A percentile compares a stretch with the other conserved stretches of the same genome.
phyloP scores from a whole-genome alignment of 2,329 filamentous ascomycete genomes.

The Fusarium tupiense region DNA sequence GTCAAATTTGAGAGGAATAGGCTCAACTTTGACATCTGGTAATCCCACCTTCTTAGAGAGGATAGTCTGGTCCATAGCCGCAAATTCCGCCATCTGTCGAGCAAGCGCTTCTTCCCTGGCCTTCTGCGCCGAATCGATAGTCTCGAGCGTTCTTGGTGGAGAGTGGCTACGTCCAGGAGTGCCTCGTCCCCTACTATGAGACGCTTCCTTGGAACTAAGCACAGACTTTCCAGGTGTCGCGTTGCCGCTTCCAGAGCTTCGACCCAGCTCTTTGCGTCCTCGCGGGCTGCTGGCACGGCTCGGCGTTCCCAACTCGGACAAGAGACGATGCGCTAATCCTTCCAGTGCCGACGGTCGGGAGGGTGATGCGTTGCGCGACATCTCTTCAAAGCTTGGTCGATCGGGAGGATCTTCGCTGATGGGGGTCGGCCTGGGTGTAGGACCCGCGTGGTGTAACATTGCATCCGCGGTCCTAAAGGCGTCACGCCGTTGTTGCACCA shows the following conservation, averaged over 20 bases:
- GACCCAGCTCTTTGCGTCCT: slow-evolving; percentile 58
- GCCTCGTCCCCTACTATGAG: slow-evolving; percentile 49
- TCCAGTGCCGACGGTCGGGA: slow-evolving; percentile 65
- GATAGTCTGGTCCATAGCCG: slow-evolving; percentile 72
- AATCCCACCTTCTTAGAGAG: slow-evolving; percentile 64
- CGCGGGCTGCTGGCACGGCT: slow-evolving; percentile 61
- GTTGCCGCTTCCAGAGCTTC: slow-evolving; percentile 45
- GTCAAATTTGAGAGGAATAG: slow-evolving; percentile 60
- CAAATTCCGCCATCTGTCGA: slow-evolving; percentile 68
- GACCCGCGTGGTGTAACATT: slow-evolving; percentile 51
- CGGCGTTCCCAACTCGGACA: slow-evolving; percentile 67
- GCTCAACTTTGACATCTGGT: slow-evolving; percentile 52
- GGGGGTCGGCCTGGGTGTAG: slow-evolving; percentile 44
- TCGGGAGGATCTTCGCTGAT: slow-evolving; percentile 51
- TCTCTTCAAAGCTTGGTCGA: slow-evolving; percentile 55
- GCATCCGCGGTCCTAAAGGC: slow-evolving; percentile 70
- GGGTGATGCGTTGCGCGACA: slow-evolving; percentile 60
- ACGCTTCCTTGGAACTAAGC: slow-evolving; percentile 56
- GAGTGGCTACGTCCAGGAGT: slow-evolving; percentile 55
- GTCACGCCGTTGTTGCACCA: slow-evolving; percentile 72
- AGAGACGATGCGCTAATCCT: slow-evolving; percentile 69
- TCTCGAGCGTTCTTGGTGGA: slow-evolving; percentile 48
- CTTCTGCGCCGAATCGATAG: slow-evolving; percentile 41
- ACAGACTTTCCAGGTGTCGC: slow-evolving; percentile 48
- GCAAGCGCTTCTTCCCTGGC: slow-evolving; percentile 50